phyloP scores from a whole-genome alignment of 371 early-diverging fungal genomes.

The Rhizopus microsporus region DNA sequence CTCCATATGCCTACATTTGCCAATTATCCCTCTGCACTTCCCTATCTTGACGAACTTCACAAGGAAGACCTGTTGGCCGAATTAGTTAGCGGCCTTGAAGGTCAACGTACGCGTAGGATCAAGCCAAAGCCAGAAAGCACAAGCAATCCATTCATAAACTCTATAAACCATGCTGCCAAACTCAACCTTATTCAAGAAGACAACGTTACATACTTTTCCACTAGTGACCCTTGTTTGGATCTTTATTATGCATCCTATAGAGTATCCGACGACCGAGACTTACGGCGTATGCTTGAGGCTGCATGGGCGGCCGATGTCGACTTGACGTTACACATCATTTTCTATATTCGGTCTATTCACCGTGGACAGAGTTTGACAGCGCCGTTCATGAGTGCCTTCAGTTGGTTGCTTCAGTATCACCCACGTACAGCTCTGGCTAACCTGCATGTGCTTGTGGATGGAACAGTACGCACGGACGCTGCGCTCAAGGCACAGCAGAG shows the following conservation, averaged over 20 bases:
- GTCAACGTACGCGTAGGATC: not conserved
- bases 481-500: constrained; percentile 1
- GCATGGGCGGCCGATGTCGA: constrained; percentile 49
- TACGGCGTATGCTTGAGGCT: constrained; percentile 9
- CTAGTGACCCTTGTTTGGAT: constrained; percentile 51
- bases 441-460: constrained; percentile 43
- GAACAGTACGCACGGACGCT: constrained; percentile 20
- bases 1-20: constrained; percentile 26
- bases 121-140: not conserved
- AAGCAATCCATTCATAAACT: no score
- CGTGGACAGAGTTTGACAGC: constrained; percentile 54
- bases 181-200: no score
- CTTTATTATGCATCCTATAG: constrained; percentile 48
- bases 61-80: constrained; percentile 18
- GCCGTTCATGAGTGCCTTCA: constrained; percentile 44
- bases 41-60: constrained; percentile 38
- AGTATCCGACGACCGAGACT: not conserved
- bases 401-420: constrained; percentile 48
- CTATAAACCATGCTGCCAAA: no score
- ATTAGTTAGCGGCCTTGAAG: constrained; percentile 17
- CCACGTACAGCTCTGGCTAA: constrained; percentile 54
- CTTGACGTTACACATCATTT: constrained; percentile 55
- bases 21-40: constrained; percentile 37
- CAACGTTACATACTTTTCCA: constrained; percentile 45
- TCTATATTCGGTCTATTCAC: constrained; percentile 57